Percentiles rank a stretch among this genome's conserved stretches.
phyloP scores from a whole-genome alignment of 1,284 basidiomycete species.

The Cutaneotrichosporon cavernicola region DNA sequence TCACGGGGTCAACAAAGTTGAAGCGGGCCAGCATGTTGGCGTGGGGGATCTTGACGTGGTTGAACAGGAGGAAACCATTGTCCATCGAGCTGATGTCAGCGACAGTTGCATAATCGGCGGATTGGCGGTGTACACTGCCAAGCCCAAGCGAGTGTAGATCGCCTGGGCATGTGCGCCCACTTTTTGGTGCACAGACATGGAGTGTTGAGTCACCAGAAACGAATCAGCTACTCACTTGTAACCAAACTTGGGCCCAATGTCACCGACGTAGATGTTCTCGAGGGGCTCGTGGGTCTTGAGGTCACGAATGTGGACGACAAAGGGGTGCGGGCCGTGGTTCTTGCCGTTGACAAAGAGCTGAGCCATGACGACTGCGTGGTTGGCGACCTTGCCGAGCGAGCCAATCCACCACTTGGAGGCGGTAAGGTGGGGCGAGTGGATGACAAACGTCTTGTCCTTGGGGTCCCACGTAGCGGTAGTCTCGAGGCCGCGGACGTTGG shows the following conservation, averaged over 20 bases:
- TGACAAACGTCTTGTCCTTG: constrained; percentile 58
- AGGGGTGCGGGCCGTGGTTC: constrained; percentile 60
- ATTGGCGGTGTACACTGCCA: background rate
- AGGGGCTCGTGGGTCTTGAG: constrained; percentile 56
- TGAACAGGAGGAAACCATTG: constrained; percentile 58
- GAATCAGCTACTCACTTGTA: constrained; percentile 52
- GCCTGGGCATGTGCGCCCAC: background rate
- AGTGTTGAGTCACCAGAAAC: no score
- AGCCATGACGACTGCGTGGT: constrained; percentile 61
- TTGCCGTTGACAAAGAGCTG: constrained; percentile 59
- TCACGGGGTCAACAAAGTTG: constrained; percentile 57
- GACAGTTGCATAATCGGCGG: background rate
- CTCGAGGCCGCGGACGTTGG: constrained; percentile 61
- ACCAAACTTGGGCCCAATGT: constrained; percentile 63
- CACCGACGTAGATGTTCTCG: constrained; percentile 60
- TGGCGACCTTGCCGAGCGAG: constrained; percentile 60
- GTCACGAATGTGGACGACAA: constrained; percentile 59
- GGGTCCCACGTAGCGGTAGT: constrained; percentile 61
- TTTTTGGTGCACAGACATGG: background rate
- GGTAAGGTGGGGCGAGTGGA: constrained; percentile 58
- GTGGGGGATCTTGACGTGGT: constrained; percentile 60
- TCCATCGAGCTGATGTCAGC: constrained; percentile 49
- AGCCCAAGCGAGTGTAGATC: background rate
- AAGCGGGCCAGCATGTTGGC: constrained; percentile 63
- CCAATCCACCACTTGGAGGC: constrained; percentile 62